These are phyloP conservation scores for Platanus orientalis DNA, from an alignment of 164 flowering plant species.

Conservation along the genomic window DNA sequence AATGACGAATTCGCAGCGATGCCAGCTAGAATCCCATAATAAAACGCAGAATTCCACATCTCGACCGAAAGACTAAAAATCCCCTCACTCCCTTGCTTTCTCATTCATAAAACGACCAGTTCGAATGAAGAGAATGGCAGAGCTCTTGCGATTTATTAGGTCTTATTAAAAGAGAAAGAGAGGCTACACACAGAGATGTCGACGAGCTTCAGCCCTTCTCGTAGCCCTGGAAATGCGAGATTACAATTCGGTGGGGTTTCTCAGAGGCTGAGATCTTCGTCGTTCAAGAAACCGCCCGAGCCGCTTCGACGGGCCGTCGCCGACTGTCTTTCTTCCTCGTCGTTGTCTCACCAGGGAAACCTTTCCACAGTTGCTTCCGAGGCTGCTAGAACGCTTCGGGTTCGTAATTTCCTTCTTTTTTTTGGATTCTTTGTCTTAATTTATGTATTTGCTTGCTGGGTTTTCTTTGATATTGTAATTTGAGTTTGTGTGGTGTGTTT, in stretches of 20 bases:
- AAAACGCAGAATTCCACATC: conserved; percentile 1
- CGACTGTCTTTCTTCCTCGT: conserved; percentile 75
- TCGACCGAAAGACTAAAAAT: not conserved
- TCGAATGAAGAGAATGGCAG: not conserved
- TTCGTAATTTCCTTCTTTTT: conserved; percentile 24
- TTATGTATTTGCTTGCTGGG: conserved; percentile 2
- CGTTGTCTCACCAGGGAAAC: conserved; percentile 38
- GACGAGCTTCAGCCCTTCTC: not conserved
- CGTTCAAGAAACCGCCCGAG: conserved; percentile 83
- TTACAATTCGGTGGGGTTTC: conserved; percentile 32
- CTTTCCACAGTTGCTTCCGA: conserved; percentile 54
- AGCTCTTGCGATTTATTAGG: not conserved
- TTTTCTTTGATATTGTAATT: conserved; percentile 1
- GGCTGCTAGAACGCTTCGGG: conserved; percentile 87
- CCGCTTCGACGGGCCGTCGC: conserved; percentile 93
- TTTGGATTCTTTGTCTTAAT: not conserved
- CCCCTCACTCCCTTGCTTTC: too few relatives aligned
- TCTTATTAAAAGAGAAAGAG: not conserved
- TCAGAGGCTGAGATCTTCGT: conserved; percentile 67
- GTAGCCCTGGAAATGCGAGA: not conserved
- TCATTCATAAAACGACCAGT: not conserved
- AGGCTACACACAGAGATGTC: not conserved
- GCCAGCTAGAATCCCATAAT: too few relatives aligned
- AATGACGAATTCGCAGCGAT: too few relatives aligned
- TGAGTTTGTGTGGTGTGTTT: not conserved